Conservation (phyloP, 208 protist genomes). For the Acanthamoeba royreba region DNA sequence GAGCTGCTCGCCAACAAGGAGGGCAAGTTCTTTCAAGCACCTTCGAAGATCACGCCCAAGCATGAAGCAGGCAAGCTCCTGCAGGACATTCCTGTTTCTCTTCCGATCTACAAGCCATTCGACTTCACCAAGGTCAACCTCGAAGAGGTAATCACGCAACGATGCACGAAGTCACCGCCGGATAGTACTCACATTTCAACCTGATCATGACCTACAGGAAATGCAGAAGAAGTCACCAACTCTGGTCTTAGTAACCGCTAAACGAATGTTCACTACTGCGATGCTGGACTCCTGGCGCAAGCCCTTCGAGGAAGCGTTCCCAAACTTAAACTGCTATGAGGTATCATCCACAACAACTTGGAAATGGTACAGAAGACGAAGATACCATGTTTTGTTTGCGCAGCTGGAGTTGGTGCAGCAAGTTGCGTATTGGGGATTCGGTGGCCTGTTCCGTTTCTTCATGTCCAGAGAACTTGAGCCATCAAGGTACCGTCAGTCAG, state of each 20-base stretch:
- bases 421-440: conserved; percentile 24
- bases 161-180: no score
- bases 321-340: background rate
- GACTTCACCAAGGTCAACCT: background rate
- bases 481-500: background rate
- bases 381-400: background rate
- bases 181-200: no score
- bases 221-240: background rate
- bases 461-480: background rate
- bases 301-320: conserved; percentile 26
- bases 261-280: background rate
- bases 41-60: background rate
- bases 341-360: background rate
- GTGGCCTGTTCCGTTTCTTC: background rate
- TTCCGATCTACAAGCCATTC: background rate
- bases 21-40: background rate
- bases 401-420: conserved; percentile 26
- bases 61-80: background rate
- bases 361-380: background rate
- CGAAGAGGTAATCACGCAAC: background rate
- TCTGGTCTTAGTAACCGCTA: background rate
- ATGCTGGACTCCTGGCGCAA: conserved; percentile 32
- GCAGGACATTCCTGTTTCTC: background rate
- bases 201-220: background rate
- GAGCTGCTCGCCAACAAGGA: background rate